Percentiles rank a stretch among this genome's conserved stretches.
Conservation (phyloP, 768 basidiomycete genomes). For the Psilocybe cyanescens region DNA sequence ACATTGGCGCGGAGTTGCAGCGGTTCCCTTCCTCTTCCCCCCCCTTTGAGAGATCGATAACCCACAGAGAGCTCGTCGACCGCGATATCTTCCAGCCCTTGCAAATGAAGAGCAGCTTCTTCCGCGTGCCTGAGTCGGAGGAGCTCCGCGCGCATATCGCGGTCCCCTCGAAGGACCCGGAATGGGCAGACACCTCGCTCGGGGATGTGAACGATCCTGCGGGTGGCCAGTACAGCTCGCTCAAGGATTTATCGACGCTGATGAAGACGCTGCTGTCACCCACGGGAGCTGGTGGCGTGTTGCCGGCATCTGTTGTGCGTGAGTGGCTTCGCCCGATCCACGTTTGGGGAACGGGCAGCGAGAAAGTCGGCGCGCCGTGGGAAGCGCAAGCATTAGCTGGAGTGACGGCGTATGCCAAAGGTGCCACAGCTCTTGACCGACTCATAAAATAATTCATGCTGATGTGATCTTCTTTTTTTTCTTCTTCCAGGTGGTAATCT, state of each 20-base stretch:
- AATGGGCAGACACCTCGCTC: slow-evolving; percentile 44
- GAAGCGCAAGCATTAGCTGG: slow-evolving; percentile 39
- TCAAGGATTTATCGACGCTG: slow-evolving; percentile 45
- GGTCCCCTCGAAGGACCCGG: slow-evolving; percentile 37
- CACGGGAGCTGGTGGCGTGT: slow-evolving; percentile 30
- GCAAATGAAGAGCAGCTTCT: slow-evolving; percentile 47
- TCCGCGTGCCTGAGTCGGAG: slow-evolving; percentile 39
- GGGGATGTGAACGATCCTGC: slow-evolving; percentile 43
- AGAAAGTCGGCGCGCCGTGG: slow-evolving; percentile 47
- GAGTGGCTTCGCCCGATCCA: slow-evolving; percentile 47
- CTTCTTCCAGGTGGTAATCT: slow-evolving; percentile 39
- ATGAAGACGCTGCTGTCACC: slow-evolving; percentile 53
- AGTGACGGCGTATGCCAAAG: slow-evolving; percentile 37
- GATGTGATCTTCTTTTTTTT: neutral
- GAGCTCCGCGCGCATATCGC: slow-evolving; percentile 36
- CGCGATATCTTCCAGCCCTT: slow-evolving; percentile 55
- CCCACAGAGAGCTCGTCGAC: slow-evolving; percentile 46
- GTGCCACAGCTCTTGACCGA: slow-evolving; percentile 11
- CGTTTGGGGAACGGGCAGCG: slow-evolving; percentile 37
- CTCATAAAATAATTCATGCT: no score
- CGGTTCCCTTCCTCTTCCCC: slow-evolving; percentile 30
- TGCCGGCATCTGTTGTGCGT: slow-evolving; percentile 36
- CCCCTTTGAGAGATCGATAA: slow-evolving; percentile 27
- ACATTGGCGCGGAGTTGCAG: slow-evolving; percentile 52
- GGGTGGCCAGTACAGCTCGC: slow-evolving; percentile 55